Conservation (phyloP, 2,329 filamentous ascomycete species). For the Cladophialophora bantiana region DNA sequence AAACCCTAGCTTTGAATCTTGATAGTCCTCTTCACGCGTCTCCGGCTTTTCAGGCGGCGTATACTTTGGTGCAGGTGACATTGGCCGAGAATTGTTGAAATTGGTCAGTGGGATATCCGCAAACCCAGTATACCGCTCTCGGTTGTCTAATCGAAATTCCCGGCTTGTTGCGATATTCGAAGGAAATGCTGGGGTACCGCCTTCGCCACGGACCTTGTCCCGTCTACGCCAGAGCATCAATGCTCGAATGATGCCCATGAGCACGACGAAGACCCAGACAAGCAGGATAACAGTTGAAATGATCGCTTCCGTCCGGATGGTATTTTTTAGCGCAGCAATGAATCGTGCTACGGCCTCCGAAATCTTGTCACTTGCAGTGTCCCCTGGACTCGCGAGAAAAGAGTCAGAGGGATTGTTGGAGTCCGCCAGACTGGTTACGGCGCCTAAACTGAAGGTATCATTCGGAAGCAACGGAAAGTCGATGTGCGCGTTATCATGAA, state of each 20-base stretch:
- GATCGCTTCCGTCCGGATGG: constrained; percentile 77
- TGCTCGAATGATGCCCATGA: constrained; percentile 75
- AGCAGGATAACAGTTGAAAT: constrained; percentile 77
- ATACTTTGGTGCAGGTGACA: constrained; percentile 41
- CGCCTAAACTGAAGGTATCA: constrained; percentile 83
- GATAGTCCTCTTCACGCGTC: constrained; percentile 42
- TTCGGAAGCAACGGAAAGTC: constrained; percentile 78
- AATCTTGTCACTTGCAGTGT: constrained; percentile 79
- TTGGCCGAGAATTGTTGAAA: constrained; percentile 38
- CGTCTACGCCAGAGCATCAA: constrained; percentile 65
- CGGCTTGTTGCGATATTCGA: constrained; percentile 27
- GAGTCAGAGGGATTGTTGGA: constrained; percentile 63
- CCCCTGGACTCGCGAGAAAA: constrained; percentile 79
- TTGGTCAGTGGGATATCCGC: constrained; percentile 49
- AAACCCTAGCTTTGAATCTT: constrained; percentile 54
- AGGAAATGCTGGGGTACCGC: constrained; percentile 52
- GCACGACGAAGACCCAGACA: constrained; percentile 77
- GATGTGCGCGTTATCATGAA: constrained; percentile 84
- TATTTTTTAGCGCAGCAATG: constrained; percentile 69
- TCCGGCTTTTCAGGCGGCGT: constrained; percentile 34
- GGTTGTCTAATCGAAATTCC: constrained; percentile 36
- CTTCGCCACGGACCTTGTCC: constrained; percentile 68
- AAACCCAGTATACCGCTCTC: constrained; percentile 45
- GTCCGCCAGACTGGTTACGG: constrained; percentile 62
- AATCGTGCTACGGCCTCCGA: constrained; percentile 76